Percentiles rank a stretch among this genome's conserved stretches.
These are phyloP conservation scores for Yamadazyma philogaea DNA, from an alignment of 805 yeast species.

Conservation along the genomic window DNA sequence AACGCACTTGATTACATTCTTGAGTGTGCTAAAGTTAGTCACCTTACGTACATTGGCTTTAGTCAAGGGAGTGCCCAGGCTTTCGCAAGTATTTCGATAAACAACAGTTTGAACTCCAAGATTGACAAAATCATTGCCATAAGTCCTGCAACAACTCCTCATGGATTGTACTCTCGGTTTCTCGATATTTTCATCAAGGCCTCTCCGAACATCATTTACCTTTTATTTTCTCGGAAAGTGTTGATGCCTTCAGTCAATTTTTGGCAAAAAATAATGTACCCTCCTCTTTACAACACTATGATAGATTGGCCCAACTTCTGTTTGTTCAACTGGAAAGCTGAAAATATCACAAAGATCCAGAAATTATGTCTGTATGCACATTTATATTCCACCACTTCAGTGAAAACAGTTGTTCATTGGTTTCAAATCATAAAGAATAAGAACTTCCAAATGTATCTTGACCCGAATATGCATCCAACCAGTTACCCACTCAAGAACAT, in stretches of 20 bases:
- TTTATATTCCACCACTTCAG: slow-evolving; percentile 86
- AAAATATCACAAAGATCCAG: slow-evolving; percentile 68
- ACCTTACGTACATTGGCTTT: slow-evolving; percentile 77
- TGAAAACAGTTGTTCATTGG: slow-evolving; percentile 94
- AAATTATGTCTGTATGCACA: slow-evolving; percentile 82
- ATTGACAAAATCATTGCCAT: slow-evolving; percentile 68
- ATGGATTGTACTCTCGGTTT: slow-evolving; percentile 71
- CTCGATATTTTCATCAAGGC: slow-evolving; percentile 73
- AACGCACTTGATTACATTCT: slow-evolving; percentile 73
- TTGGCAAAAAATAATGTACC: slow-evolving; percentile 77
- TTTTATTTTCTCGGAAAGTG: slow-evolving; percentile 70
- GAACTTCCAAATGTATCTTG: slow-evolving; percentile 88
- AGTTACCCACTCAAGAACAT: slow-evolving; percentile 40
- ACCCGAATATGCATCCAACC: slow-evolving; percentile 34
- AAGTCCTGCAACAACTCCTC: slow-evolving; percentile 94
- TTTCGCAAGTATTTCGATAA: slow-evolving; percentile 72
- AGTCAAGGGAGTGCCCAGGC: slow-evolving; percentile 95
- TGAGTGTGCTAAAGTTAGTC: slow-evolving; percentile 35
- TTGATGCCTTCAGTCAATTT: slow-evolving; percentile 73
- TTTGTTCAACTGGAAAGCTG: slow-evolving; percentile 77
- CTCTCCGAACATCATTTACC: slow-evolving; percentile 67
- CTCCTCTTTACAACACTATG: slow-evolving; percentile 65
- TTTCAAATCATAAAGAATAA: slow-evolving; percentile 79
- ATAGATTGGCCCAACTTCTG: slow-evolving; percentile 69
- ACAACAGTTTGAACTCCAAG: slow-evolving; percentile 58